Evolutionary conservation across 805 yeast species (phyloP).

Genomic region (Pichia heedii): DNA sequence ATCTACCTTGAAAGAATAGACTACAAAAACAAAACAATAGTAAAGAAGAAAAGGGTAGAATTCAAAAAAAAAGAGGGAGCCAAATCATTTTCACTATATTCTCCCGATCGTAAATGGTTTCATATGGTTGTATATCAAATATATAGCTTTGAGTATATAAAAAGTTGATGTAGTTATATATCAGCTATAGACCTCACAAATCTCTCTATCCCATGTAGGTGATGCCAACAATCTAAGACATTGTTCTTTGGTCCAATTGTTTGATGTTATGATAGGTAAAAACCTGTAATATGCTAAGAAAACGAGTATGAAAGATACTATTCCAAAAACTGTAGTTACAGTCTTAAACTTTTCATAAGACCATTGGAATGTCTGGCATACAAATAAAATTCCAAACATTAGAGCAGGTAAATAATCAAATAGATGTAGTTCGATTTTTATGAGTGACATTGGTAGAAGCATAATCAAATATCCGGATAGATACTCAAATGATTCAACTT

Average conservation of each 20-base stretch:
- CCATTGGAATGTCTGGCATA: conserved; percentile 38
- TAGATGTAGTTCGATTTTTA: conserved; percentile 32
- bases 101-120: too few relatives aligned
- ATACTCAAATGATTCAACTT: conserved; percentile 26
- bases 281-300: conserved; percentile 23
- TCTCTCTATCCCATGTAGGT: conserved; percentile 11
- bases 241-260: conserved; percentile 33
- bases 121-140: too few relatives aligned
- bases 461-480: conserved; percentile 52
- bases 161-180: too few relatives aligned
- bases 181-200: conserved; percentile 7
- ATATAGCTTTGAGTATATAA: too few relatives aligned
- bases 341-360: conserved; percentile 23
- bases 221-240: conserved; percentile 26
- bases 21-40: too few relatives aligned
- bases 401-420: conserved; percentile 44
- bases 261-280: conserved; percentile 40
- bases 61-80: too few relatives aligned
- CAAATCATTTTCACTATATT: too few relatives aligned
- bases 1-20: too few relatives aligned
- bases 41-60: neutral
- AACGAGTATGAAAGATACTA: conserved; percentile 14
- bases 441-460: conserved; percentile 43
- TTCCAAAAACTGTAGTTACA: conserved; percentile 24
- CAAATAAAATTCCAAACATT: conserved; percentile 37